These are phyloP conservation scores for Hypomyces perniciosus DNA, from an alignment of 2,329 filamentous ascomycete genomes.

Conservation along the genomic window DNA sequence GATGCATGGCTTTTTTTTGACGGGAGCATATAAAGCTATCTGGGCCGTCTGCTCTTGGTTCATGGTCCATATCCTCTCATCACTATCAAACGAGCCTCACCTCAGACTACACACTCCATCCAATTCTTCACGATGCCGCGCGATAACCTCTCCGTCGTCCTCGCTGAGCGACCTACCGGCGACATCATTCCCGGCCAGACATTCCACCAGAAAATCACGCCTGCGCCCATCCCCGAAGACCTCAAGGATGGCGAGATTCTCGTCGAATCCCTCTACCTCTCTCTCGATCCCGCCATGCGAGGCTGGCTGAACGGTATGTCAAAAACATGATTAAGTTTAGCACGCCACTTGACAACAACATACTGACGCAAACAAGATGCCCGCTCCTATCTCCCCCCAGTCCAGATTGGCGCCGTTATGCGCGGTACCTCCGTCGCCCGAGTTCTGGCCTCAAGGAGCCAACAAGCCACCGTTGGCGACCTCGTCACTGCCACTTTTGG, in stretches of 20 bases:
- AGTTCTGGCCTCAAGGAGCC: conserved; percentile 54
- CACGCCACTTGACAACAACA: background rate
- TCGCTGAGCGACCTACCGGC: conserved; percentile 57
- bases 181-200: conserved; percentile 60
- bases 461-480: conserved; percentile 49
- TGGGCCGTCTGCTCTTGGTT: background rate
- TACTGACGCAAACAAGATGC: conserved; percentile 26
- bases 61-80: background rate
- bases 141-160: conserved; percentile 47
- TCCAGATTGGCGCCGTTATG: conserved; percentile 64
- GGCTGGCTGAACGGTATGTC: conserved; percentile 57
- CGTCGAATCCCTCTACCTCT: conserved; percentile 56
- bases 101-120: background rate
- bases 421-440: conserved; percentile 55
- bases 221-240: conserved; percentile 45
- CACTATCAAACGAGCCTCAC: background rate
- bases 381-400: conserved; percentile 60
- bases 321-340: background rate
- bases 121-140: conserved; percentile 30
- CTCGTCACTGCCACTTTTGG: conserved; percentile 51
- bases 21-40: background rate
- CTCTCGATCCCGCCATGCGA: conserved; percentile 71
- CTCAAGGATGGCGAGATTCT: conserved; percentile 61
- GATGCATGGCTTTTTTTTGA: too few relatives aligned
- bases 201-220: conserved; percentile 48